These are phyloP conservation scores for Rhynchosporium secalis DNA, from an alignment of 2,329 filamentous ascomycete species.

Conservation along the genomic window DNA sequence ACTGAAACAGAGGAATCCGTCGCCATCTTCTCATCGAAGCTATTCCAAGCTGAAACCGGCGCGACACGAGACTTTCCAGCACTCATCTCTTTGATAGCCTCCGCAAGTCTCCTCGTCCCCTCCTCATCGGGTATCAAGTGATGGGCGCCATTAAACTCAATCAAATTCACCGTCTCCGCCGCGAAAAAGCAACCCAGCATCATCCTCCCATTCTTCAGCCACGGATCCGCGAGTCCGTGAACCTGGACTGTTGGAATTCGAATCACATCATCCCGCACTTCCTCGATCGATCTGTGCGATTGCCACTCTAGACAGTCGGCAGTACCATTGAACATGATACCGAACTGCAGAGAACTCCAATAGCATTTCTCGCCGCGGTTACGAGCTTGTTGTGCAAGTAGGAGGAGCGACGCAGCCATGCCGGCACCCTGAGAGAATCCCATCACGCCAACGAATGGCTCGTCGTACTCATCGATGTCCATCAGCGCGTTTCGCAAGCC, in stretches of 20 bases:
- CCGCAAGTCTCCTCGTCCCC: constrained; percentile 2
- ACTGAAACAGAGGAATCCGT: too few relatives aligned
- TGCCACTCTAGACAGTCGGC: constrained; percentile 3
- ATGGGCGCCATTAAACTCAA: constrained; percentile 7
- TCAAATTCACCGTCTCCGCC: not conserved
- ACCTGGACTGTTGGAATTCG: constrained; percentile 7
- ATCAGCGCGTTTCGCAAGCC: not conserved
- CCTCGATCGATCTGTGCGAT: not conserved
- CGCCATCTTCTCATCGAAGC: too few relatives aligned
- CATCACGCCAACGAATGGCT: constrained; percentile 5
- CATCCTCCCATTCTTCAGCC: not conserved
- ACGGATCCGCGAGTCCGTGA: constrained; percentile 3
- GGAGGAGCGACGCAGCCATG: not conserved
- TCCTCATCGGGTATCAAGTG: constrained; percentile 7
- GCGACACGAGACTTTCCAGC: not conserved
- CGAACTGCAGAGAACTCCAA: not conserved
- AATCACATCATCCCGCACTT: not conserved
- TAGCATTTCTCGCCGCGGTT: not conserved
- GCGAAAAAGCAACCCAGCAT: not conserved
- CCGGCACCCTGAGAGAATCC: constrained; percentile 7
- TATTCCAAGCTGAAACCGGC: too few relatives aligned
- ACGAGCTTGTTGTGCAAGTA: constrained; percentile 5
- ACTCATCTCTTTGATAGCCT: not conserved
- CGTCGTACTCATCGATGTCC: not conserved
- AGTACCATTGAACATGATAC: not conserved